Evolutionary conservation across 192 early-diverging fungal species (phyloP), one percentile per base, ranked within the genome.

Genomic region (Physocladia obscura): DNA sequence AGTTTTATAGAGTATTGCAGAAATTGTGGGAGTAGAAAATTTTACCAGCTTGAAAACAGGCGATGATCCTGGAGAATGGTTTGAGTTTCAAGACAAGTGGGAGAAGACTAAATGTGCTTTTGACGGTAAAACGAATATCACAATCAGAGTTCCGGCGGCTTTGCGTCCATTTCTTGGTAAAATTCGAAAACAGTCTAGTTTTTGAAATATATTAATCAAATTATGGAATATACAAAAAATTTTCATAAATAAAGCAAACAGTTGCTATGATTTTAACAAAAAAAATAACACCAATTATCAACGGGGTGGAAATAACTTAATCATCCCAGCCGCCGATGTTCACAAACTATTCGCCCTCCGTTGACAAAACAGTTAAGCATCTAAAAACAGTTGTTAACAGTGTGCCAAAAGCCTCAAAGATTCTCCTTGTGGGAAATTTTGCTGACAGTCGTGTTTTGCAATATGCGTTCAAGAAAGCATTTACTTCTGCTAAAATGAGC

Each of bases 91-190:
- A 22, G 60, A 67, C 19, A 57, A 62, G 62, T 69, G 67, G 67
- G 63, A 69, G 39, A 11, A 27, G n/a, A n/a, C 3, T 26, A 69
- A 69, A 30, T 69, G 67, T 44, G 4, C 67, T 5, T 69, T 38
- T 22, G 60, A 62, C 34, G 40, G 40, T 44, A n/a, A 44, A n/a
- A 44, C 54, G 8, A 8, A 55, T 21, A 15, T 55, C 22, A 13
- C 24, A 13, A 11, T 24, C 24, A 11, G 29, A 15, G 6, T 55
- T 26, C 29, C 22, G 54, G 54, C 29, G 29, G 22, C n/a, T 55
- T 22, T 21, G n/a, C 29, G 54, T 6, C 22, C 11, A 13, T 24
- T 55, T 30, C 11, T 21, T 22, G 29, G 13, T 30, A n/a, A n/a
- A n/a, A n/a, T 55, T 55, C 24, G 6, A 21, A 55, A 6, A 26